Percentiles rank a stretch among this genome's conserved stretches.
Evolutionary conservation across 805 yeast species (phyloP).

Genomic region (Pichia paraexigua): DNA sequence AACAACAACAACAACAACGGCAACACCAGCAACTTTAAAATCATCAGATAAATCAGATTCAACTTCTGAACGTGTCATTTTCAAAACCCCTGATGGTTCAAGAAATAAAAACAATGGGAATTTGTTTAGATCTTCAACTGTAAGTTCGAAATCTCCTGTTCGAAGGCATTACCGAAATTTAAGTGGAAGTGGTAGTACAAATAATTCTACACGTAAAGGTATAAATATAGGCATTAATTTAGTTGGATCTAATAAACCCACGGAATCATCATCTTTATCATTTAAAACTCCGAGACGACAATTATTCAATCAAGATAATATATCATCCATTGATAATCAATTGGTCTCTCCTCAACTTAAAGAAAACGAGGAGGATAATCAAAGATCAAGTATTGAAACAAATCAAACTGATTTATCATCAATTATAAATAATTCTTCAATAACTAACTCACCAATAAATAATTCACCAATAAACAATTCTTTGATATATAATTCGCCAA

Average conservation of each 20-base stretch:
- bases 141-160: constrained; percentile 11
- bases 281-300: constrained; percentile 6
- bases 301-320: background rate
- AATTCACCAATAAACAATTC: too few species aligned
- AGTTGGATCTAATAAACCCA: constrained; percentile 11
- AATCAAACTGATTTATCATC: constrained; percentile 1
- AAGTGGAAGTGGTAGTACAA: constrained; percentile 17
- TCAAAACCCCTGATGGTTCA: constrained; percentile 1
- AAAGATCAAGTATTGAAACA: constrained; percentile 1
- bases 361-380: background rate
- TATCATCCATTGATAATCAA: background rate
- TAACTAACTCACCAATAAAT: too few species aligned
- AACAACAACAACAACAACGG: background rate
- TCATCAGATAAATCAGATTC: background rate
- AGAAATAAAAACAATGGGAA: constrained; percentile 2
- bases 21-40: background rate
- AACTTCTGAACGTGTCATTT: background rate
- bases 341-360: background rate
- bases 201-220: constrained; percentile 19
- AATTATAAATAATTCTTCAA: background rate
- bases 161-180: constrained; percentile 18
- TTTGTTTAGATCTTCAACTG: constrained; percentile 12
- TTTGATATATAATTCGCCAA: too few species aligned
- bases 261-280: background rate
- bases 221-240: constrained; percentile 26